These are phyloP conservation scores for Colletotrichum brevisporum DNA, from an alignment of 2,329 filamentous ascomycete genomes.

Conservation along the genomic window DNA sequence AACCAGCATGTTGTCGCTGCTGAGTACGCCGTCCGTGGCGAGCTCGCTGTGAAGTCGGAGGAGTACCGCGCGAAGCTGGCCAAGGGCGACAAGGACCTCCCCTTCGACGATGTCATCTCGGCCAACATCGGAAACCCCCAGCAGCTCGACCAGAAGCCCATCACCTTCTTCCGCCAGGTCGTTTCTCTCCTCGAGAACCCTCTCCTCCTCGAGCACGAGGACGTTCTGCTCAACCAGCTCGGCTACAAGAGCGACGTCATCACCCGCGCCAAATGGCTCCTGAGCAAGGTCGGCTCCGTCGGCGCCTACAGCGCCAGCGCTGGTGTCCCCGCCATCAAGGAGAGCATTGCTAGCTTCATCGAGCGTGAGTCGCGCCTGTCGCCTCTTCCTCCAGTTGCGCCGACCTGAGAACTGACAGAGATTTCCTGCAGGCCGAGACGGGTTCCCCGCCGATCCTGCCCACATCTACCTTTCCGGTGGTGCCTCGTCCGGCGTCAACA, in stretches of 20 bases:
- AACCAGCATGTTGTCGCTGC: constrained; percentile 90
- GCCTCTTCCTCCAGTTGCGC: constrained; percentile 15
- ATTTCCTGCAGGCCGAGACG: constrained; percentile 77
- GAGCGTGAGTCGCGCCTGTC: constrained; percentile 72
- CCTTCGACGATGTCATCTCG: constrained; percentile 92
- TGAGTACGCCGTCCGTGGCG: constrained; percentile 96
- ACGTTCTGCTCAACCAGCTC: constrained; percentile 80
- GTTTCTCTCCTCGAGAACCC: constrained; percentile 95
- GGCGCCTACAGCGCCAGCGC: constrained; percentile 97
- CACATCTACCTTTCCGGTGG: constrained; percentile 93
- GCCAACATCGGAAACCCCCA: constrained; percentile 99
- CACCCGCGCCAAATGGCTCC: constrained; percentile 83
- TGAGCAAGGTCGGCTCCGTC: constrained; percentile 89
- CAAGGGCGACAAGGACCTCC: constrained; percentile 73
- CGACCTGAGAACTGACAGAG: constrained; percentile 29
- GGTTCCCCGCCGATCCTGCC: constrained; percentile 83
- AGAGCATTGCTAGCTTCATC: constrained; percentile 93
- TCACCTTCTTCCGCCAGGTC: constrained; percentile 99
- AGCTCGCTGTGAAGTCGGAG: constrained; percentile 94
- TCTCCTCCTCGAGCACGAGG: constrained; percentile 82
- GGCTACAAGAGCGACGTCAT: constrained; percentile 94
- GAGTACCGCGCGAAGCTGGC: constrained; percentile 84
- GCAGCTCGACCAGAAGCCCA: constrained; percentile 98
- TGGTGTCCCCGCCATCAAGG: constrained; percentile 86
- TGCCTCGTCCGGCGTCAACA: constrained; percentile 95